phyloP scores from a whole-genome alignment of 192 early-diverging fungal genomes.

The Phycomyces nitens region DNA sequence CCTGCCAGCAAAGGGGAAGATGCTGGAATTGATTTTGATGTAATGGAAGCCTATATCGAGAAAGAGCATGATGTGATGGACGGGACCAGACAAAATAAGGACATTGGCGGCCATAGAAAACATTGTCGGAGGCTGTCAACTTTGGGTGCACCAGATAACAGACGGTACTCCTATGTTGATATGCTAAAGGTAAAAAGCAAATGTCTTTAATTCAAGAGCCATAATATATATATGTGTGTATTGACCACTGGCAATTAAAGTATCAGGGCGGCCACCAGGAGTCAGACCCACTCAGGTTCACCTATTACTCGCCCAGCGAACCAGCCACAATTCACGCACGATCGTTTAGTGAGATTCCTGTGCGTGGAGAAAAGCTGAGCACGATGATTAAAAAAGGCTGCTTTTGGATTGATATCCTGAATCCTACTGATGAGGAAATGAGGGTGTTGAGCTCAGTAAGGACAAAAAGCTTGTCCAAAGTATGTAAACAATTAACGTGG shows the following conservation, averaged over 20 bases:
- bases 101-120: neutral
- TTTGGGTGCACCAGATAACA: constrained; percentile 8
- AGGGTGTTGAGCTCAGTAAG: constrained; percentile 46
- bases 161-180: constrained; percentile 26
- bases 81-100: neutral
- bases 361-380: constrained; percentile 6
- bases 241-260: no score
- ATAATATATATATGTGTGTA: neutral
- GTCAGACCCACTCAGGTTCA: constrained; percentile 19
- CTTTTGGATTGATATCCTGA: constrained; percentile 65
- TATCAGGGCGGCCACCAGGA: constrained; percentile 7
- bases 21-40: constrained; percentile 19
- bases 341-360: constrained; percentile 25
- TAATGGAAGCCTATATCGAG: constrained; percentile 20
- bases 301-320: constrained; percentile 25
- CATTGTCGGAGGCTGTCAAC: constrained; percentile 19
- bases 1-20: constrained; percentile 6
- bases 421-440: constrained; percentile 56
- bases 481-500: no score
- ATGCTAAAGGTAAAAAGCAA: constrained; percentile 22
- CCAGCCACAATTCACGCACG: constrained; percentile 31
- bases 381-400: constrained; percentile 33
- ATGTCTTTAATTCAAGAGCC: neutral
- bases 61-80: constrained; percentile 10
- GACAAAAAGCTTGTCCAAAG: neutral